Evolutionary conservation across 352 stramenopile species (phyloP), one percentile per base, ranked within the genome.

Genomic region (Lagenidium giganteum): DNA sequence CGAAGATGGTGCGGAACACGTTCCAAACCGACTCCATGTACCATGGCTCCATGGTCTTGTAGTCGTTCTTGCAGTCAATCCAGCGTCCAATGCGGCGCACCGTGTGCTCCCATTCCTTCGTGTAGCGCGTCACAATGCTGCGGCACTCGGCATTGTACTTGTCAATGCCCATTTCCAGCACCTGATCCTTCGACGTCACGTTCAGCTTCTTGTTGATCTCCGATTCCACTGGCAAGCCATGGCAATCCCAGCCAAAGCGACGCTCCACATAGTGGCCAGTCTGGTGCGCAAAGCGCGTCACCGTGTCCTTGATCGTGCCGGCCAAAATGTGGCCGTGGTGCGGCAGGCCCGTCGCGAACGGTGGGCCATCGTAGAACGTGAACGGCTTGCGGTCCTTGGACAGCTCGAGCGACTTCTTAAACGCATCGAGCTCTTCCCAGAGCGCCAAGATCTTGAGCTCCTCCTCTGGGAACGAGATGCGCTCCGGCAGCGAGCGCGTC

Each of bases 11-110:
- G 47, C 93, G 91, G 76, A 99, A 99, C 20, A 99, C 96, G 91
- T 98, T 98, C 96, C 97, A 99, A 13, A 99, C 96, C 47, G 71
- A 96, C 72, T 99, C 97, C 97, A 99, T 99, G 83, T 98, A 99
- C 57, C 80, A 95, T 5, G 95, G 87, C 68, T 99, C 96, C 95
- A 99, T 98, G 12, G 97, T 99, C 75, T 99, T 99, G 79, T 99
- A 99, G 75, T 99, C 97, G 73, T 99, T 99, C 64, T 98, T 64
- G 67, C 98, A 99, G 72, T 99, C 97, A 65, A 99, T 99, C 97
- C 97, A 99, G 36, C 97, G 81, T 13, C 97, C 97, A 43, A 99
- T 87, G 47, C 97, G 83, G 55, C 95, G 98, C 17, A 99, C 94
- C 25, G 96, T 98, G 18, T 65, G 70, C 68, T 99, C 95, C 97